Percentiles rank a stretch among this genome's conserved stretches.
Conservation (phyloP, 2,329 filamentous ascomycete species). For the Hortaea sp. region DNA sequence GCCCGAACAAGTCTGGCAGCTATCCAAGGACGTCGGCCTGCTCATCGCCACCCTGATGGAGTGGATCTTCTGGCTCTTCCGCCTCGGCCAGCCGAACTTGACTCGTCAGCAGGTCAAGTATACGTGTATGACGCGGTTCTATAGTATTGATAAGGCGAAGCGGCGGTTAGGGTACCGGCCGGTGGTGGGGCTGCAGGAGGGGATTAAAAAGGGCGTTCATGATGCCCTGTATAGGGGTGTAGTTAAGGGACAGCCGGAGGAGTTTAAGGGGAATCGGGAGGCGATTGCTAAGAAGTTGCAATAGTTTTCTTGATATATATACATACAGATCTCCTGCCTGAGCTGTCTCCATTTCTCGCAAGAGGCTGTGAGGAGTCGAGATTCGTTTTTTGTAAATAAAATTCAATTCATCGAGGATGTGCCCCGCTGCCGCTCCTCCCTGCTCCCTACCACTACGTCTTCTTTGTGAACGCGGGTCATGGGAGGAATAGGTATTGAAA, state of each 20-base stretch:
- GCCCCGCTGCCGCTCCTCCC: no score
- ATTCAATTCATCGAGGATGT: no score
- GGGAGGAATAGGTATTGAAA: no score
- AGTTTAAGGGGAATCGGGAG: slow-evolving; percentile 19
- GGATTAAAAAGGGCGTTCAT: slow-evolving; percentile 37
- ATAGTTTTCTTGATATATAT: not conserved
- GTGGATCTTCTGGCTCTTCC: slow-evolving; percentile 33
- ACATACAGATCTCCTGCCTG: no score
- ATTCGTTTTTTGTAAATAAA: no score
- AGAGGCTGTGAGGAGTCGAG: no score
- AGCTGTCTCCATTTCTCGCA: no score
- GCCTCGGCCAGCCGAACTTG: slow-evolving; percentile 36
- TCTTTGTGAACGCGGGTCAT: no score
- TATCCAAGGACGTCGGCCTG: slow-evolving; percentile 32
- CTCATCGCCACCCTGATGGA: slow-evolving; percentile 35
- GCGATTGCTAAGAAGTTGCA: slow-evolving; percentile 9
- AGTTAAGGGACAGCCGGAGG: slow-evolving; percentile 23
- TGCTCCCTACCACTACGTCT: no score
- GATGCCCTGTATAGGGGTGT: slow-evolving; percentile 29
- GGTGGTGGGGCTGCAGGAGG: slow-evolving; percentile 56
- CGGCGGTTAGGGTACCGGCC: slow-evolving; percentile 59
- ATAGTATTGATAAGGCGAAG: slow-evolving; percentile 67
- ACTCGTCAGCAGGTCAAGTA: slow-evolving; percentile 46
- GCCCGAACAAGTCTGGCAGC: slow-evolving; percentile 31
- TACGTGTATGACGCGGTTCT: slow-evolving; percentile 67